A percentile compares a stretch with the other conserved stretches of the same genome.
Conservation (phyloP, 2,329 filamentous ascomycete species). For the Coniochaeta ligniaria region DNA sequence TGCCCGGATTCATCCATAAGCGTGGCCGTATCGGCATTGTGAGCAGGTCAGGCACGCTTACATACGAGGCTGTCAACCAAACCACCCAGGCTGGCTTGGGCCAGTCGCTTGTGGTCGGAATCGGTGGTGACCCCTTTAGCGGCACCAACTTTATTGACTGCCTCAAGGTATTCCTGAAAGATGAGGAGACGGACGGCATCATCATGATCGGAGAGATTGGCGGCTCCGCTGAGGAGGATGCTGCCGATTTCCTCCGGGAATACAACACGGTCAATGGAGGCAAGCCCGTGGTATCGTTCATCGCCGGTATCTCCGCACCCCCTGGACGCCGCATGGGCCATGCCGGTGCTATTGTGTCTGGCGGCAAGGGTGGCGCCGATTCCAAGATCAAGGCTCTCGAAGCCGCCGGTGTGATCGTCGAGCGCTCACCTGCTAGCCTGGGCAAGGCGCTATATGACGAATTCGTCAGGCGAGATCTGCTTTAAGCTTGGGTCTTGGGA, state of each 20-base stretch:
- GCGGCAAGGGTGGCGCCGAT: constrained; percentile 95
- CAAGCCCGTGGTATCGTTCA: constrained; percentile 97
- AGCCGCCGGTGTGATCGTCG: constrained; percentile 88
- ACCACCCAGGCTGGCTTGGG: constrained; percentile 95
- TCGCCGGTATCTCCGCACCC: constrained; percentile 94
- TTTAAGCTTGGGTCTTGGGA: constrained; percentile 47
- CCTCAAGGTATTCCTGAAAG: constrained; percentile 91
- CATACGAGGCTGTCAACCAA: constrained; percentile 99
- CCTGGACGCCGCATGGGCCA: constrained; percentile 97
- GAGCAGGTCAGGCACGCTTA: constrained; percentile 94
- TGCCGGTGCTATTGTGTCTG: constrained; percentile 94
- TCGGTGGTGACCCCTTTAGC: constrained; percentile 96
- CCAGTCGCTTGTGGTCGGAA: constrained; percentile 96
- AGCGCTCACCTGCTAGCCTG: constrained; percentile 85
- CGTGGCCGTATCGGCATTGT: constrained; percentile 97
- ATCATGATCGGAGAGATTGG: constrained; percentile 99
- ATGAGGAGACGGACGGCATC: constrained; percentile 95
- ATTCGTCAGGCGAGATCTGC: constrained; percentile 91
- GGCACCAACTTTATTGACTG: constrained; percentile 99
- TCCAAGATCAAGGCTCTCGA: constrained; percentile 96
- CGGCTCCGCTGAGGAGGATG: constrained; percentile 94
- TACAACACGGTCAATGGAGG: constrained; percentile 78
- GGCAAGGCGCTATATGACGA: constrained; percentile 92
- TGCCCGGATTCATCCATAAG: constrained; percentile 99
- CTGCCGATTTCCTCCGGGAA: constrained; percentile 88